Base-by-base conservation (phyloP, 441 rosid genomes). In the Populus hybrid region DNA sequence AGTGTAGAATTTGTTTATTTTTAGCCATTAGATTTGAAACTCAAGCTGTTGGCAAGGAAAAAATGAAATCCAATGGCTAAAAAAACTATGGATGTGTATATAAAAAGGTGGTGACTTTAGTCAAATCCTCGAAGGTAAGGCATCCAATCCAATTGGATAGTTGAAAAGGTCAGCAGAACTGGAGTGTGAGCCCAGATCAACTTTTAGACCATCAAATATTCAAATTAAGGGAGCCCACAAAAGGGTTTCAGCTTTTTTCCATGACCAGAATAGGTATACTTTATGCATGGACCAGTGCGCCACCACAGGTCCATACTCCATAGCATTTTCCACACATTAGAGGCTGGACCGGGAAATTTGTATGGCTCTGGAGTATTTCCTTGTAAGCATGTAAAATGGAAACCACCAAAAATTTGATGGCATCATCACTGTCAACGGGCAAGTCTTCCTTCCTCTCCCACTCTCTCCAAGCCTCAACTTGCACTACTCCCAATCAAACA, bases 321-420 rank as follows among this genome's bases (percentile, higher is more conserved):
- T 61, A 28, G 33, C 35, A 40, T 40, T 42, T n/a, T 50, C 26
- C 26, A 24, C 16, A 9, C 2, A 1, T 9, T 29, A 8, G 10
- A 11, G 36, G n/a, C 38, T 23, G 18, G 29, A 12, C 42, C 3
- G 7, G 6, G 42, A 24, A n/a, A 64, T 23, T 68, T 71, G 70
- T 76, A 71, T 79, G 80, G 80, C 77, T 79, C 29, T 36, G 4
- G 4, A 64, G n/a, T 65, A 36, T 2, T 40, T 72, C 16, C 61
- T 21, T 7, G 14, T 20, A 0, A 10, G 4, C 14, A 7, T 6
- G 38, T 2, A 3, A 59, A 79, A 79, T 64, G 77, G 76, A 72
- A 71, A 69, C 87, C 88, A 81, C 83, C 23, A 5, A 36, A 82
- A 35, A 21, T 26, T 33, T 26, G 82, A 78, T 74, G 38, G 73